Conservation (phyloP, 768 basidiomycete species). For the Amanita pallidorosea region DNA sequence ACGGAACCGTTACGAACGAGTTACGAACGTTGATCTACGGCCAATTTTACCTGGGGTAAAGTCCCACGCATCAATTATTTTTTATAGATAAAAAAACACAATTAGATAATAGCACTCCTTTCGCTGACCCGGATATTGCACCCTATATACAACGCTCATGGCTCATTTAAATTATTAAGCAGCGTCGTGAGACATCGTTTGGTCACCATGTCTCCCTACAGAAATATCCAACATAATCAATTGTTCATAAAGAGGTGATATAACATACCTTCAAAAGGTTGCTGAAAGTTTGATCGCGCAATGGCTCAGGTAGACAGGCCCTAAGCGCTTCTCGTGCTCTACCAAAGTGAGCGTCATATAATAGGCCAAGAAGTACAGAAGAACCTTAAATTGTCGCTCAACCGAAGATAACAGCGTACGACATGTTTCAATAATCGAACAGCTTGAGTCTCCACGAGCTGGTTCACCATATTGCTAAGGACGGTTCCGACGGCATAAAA, state of each 20-base stretch:
- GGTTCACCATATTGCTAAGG: slow-evolving; percentile 96
- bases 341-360: slow-evolving; percentile 7
- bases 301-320: slow-evolving; percentile 90
- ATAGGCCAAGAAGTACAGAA: slow-evolving; percentile 14
- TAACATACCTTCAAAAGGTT: slow-evolving; percentile 81
- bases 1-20: too few relatives aligned
- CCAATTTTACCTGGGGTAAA: too few relatives aligned
- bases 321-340: slow-evolving; percentile 94
- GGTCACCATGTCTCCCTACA: slow-evolving; percentile 93
- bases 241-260: too few relatives aligned
- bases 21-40: too few relatives aligned
- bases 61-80: too few relatives aligned
- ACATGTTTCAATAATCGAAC: slow-evolving; percentile 96
- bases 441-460: slow-evolving; percentile 95
- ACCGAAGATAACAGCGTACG: slow-evolving; percentile 89
- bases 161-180: slow-evolving; percentile 78
- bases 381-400: slow-evolving; percentile 92
- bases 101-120: too few relatives aligned
- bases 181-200: slow-evolving; percentile 88
- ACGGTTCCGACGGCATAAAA: slow-evolving; percentile 99
- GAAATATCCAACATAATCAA: slow-evolving; percentile 11
- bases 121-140: too few relatives aligned
- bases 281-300: slow-evolving; percentile 89
- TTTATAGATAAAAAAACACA: too few relatives aligned
- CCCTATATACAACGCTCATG: slow-evolving; percentile 19